Evolutionary conservation across 257 asterid species (phyloP).

Genomic region (Solanum neorickii): DNA sequence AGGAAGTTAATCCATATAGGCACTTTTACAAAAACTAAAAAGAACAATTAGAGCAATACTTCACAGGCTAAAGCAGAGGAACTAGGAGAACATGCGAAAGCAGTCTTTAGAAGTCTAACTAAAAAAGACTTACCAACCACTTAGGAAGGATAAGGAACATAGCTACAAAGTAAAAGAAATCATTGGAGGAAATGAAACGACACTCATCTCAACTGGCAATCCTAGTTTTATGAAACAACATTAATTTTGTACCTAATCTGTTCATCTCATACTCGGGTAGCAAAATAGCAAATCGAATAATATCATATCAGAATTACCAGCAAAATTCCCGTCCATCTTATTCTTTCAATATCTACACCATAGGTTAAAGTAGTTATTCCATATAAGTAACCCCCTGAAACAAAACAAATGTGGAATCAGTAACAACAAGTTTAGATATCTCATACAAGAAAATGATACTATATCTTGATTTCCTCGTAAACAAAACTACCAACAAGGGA

Average conservation of each 20-base stretch:
- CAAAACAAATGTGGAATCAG: background rate
- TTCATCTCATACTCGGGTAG: background rate
- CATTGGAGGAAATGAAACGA: too few species aligned
- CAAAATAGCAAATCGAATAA: background rate
- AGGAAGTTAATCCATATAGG: background rate
- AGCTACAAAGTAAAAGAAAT: background rate
- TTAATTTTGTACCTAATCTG: too few species aligned
- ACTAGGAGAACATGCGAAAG: background rate
- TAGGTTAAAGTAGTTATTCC: conserved; percentile 68
- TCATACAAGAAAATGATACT: background rate
- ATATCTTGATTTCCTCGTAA: too few species aligned
- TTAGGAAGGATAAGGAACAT: background rate
- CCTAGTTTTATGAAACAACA: too few species aligned
- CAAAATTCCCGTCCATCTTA: conserved; percentile 64
- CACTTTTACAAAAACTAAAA: background rate
- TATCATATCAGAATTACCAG: conserved; percentile 33
- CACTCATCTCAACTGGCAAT: too few species aligned
- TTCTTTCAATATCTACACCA: conserved; percentile 67
- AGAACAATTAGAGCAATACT: background rate
- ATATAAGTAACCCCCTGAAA: conserved; percentile 80
- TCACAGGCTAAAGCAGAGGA: background rate
- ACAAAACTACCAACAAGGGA: too few species aligned
- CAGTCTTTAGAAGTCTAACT: background rate
- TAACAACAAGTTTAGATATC: conserved; percentile 3
- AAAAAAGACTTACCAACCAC: background rate